phyloP scores from a whole-genome alignment of 257 asterid species.

The Solanum bulbocastanum region DNA sequence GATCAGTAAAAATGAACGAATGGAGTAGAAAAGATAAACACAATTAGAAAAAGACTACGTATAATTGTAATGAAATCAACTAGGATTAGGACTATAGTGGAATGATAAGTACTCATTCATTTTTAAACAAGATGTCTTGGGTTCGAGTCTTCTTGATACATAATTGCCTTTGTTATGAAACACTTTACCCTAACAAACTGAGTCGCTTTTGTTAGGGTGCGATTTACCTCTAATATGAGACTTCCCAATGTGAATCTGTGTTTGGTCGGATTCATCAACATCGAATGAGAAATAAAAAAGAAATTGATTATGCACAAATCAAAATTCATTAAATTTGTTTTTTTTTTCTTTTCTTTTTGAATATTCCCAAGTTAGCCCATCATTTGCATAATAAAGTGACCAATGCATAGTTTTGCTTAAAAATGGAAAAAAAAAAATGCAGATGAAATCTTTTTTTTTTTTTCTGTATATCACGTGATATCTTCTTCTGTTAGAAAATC shows the following conservation, averaged over 20 bases:
- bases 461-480: neutral
- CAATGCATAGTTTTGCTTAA: neutral
- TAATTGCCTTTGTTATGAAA: neutral
- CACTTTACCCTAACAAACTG: fast-evolving
- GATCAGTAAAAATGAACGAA: neutral
- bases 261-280: too few species aligned
- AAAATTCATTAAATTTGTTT: neutral
- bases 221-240: too few species aligned
- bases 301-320: neutral
- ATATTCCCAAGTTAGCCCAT: neutral
- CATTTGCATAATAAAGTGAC: neutral
- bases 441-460: neutral
- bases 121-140: too few species aligned
- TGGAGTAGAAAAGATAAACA: neutral
- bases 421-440: neutral
- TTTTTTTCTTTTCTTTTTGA: neutral
- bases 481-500: neutral
- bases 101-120: neutral
- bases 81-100: too few species aligned
- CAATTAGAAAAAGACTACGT: too few species aligned
- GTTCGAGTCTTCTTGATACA: too few species aligned
- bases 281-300: too few species aligned
- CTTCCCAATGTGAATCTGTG: too few species aligned
- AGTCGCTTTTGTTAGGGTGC: too few species aligned
- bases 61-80: too few species aligned